Evolutionary conservation across 176 grass and related monocot species (phyloP), one percentile per base, ranked within the genome.

Genomic region (Panicum miliaceum): DNA sequence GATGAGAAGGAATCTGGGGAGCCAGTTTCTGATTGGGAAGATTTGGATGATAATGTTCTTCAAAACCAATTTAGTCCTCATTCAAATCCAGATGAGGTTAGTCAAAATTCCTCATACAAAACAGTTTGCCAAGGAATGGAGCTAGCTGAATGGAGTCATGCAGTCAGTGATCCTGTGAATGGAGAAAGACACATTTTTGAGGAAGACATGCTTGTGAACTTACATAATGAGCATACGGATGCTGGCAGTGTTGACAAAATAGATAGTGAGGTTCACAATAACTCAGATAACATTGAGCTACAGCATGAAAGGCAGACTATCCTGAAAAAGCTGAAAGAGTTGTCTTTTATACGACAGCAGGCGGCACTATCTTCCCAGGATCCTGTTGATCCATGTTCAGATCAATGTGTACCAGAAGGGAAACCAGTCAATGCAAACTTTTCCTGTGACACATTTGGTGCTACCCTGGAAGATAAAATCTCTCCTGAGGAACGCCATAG

Each of bases 1-100:
- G 79, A 84, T 85, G 82, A 83, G 53, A 86, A 75, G 53, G 54
- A 84, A 75, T 78, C 12, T 67, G 65, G 77, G 25, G 89, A 71
- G 29, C 36, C 78, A 83, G 46, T 85, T 74, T 87, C 87, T 78
- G 78, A 94, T 73, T 88, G 64, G 89, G 92, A 89, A 62, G 81
- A 89, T 87, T 84, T 78, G 62, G 77, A 91, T 86, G 89, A 91
- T 43, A 81, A 70, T 75, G 76, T 46, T 29, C 61, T 71, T 82
- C 51, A 76, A 48, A 64, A 64, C 64, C 84, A 80, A 11, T 84
- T 65, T 70, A 46, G 6, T 81, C 26, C 53, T 91, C 13, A 72
- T 79, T 77, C 64, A 61, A 45, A 46, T 71, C 36, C 23, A 57
- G 80, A 84, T 81, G 77, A 75, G 50, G 34, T 14, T 40, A 86